These are phyloP conservation scores for Aspergillus olivimuriae DNA, from an alignment of 495 filamentous ascomycete species.

Conservation along the genomic window DNA sequence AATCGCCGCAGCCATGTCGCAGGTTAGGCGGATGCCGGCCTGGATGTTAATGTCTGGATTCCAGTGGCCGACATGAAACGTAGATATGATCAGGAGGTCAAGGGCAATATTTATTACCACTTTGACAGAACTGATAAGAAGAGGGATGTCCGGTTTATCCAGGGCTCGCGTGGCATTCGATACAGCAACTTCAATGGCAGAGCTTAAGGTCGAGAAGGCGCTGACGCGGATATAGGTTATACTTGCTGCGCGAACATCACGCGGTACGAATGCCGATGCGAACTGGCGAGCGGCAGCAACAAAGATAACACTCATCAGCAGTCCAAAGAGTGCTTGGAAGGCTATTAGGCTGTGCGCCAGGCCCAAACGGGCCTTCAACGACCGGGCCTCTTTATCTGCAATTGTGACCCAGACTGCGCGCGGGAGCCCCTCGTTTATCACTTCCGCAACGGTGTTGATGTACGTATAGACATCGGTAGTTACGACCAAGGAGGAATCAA, in stretches of 20 bases:
- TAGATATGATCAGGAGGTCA: conserved; percentile 64
- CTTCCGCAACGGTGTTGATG: conserved; percentile 60
- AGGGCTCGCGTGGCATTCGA: conserved; percentile 56
- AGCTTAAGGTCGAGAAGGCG: conserved; percentile 55
- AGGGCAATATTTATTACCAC: conserved; percentile 63
- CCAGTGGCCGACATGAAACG: conserved; percentile 52
- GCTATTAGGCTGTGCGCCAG: conserved; percentile 61
- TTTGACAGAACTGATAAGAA: conserved; percentile 59
- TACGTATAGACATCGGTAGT: conserved; percentile 62
- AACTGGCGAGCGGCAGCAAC: conserved; percentile 47
- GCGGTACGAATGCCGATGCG: conserved; percentile 58
- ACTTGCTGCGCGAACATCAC: conserved; percentile 45
- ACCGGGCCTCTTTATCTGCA: conserved; percentile 55
- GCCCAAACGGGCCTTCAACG: conserved; percentile 42
- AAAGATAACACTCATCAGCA: conserved; percentile 59
- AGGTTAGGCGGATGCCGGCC: conserved; percentile 56
- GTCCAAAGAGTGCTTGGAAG: conserved; percentile 50
- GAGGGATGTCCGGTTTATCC: conserved; percentile 66
- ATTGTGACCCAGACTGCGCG: conserved; percentile 64
- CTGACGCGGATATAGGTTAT: conserved; percentile 61
- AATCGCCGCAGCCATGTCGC: conserved; percentile 51
- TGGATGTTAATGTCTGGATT: conserved; percentile 58
- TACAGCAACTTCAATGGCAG: conserved; percentile 59
- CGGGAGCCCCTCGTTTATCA: conserved; percentile 70
- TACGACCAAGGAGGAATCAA: conserved; percentile 58